A percentile compares a stretch with the other conserved stretches of the same genome.
Evolutionary conservation across 176 grass and related monocot genomes (phyloP).

Genomic region (Triticum dicoccoides): DNA sequence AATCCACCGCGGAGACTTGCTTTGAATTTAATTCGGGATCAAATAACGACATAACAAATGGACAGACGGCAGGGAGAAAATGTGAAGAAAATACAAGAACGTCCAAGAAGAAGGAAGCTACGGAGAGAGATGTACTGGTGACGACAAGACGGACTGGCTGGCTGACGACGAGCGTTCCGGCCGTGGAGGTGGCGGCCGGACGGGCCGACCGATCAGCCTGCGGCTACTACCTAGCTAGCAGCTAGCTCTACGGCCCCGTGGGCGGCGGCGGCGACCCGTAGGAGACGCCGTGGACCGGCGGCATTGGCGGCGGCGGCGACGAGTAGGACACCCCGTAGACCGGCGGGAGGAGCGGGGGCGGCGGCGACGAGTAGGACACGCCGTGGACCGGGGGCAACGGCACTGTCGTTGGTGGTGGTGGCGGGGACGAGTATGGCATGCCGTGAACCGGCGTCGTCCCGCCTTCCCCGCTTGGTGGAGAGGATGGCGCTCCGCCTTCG

Average conservation of each 20-base stretch:
- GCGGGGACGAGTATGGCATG: constrained; percentile 46
- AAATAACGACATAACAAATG: constrained; percentile 17
- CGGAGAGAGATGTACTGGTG: constrained; percentile 34
- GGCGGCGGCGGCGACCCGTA: constrained; percentile 52
- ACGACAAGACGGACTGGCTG: not conserved
- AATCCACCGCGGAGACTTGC: no score
- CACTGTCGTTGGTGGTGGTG: not conserved
- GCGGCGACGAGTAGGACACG: constrained; percentile 47
- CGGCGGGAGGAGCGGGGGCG: constrained; percentile 32
- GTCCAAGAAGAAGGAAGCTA: not conserved
- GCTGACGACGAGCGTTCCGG: not conserved
- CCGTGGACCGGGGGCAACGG: constrained; percentile 26
- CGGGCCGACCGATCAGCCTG: no score
- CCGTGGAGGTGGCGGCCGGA: constrained; percentile 18
- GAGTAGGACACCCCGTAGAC: constrained; percentile 50
- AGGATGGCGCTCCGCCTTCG: no score
- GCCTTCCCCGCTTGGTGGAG: no score
- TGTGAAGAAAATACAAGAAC: not conserved
- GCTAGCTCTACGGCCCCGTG: not conserved
- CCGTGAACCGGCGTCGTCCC: not conserved
- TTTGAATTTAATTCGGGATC: constrained; percentile 46
- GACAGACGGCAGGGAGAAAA: not conserved
- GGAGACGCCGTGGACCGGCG: constrained; percentile 29
- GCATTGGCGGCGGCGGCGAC: constrained; percentile 37
- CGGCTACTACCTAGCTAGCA: not conserved